Evolutionary conservation across 2,329 filamentous ascomycete species (phyloP).

Genomic region (Monosporascus sp.): DNA sequence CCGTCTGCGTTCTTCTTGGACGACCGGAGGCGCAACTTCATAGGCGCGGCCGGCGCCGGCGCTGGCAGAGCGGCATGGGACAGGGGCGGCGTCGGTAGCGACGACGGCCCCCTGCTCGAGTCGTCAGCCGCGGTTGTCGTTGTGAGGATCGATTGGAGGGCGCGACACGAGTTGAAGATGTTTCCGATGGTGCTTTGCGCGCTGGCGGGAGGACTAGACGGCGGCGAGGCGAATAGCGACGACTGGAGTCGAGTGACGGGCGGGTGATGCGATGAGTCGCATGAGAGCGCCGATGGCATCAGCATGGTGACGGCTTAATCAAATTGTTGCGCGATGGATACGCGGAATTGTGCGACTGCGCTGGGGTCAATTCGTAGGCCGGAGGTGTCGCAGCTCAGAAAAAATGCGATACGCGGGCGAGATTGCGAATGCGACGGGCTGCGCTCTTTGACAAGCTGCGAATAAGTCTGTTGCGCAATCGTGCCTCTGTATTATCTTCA

Average conservation of each 20-base stretch:
- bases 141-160: constrained; percentile 53
- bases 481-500: background rate
- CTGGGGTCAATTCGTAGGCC: background rate
- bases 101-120: constrained; percentile 10
- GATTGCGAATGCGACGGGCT: background rate
- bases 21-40: constrained; percentile 52
- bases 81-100: constrained; percentile 51
- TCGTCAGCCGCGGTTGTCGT: constrained; percentile 26
- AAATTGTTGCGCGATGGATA: background rate
- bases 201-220: constrained; percentile 48
- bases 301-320: constrained; percentile 40
- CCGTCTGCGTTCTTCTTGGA: constrained; percentile 31
- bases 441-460: background rate
- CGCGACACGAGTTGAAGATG: constrained; percentile 55
- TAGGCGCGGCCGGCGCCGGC: constrained; percentile 22
- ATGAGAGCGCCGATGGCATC: constrained; percentile 52
- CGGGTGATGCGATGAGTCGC: constrained; percentile 48
- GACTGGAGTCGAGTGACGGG: constrained; percentile 39
- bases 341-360: constrained; percentile 2
- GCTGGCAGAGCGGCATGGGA: constrained; percentile 35
- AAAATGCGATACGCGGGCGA: constrained; percentile 6
- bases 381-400: constrained; percentile 1
- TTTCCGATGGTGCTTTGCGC: constrained; percentile 44
- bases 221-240: constrained; percentile 52
- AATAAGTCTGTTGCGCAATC: constrained; percentile 1